Conservation (phyloP, 768 basidiomycete species). For the Hortiboletus flavorubellus region DNA sequence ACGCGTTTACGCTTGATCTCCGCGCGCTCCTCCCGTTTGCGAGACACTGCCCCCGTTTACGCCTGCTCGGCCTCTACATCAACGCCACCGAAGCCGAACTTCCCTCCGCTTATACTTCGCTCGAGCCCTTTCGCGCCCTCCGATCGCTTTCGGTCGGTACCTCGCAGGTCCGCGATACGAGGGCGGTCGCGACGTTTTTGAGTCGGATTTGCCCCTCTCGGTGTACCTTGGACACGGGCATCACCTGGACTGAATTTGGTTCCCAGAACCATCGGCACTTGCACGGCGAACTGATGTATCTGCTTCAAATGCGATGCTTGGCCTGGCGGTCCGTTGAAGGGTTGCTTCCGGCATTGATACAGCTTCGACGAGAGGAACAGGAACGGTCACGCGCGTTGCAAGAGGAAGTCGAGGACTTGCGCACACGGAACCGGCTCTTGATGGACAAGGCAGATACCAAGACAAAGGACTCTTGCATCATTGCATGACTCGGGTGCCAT, state of each 20-base stretch:
- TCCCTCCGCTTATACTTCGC: neutral
- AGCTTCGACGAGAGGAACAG: slow-evolving; percentile 43
- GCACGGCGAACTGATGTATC: neutral
- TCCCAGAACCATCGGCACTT: slow-evolving; percentile 11
- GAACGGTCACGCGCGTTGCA: slow-evolving; percentile 36
- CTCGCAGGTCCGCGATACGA: slow-evolving; percentile 42
- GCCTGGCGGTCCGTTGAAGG: slow-evolving; percentile 43
- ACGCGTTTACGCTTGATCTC: slow-evolving; percentile 33
- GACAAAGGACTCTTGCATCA: slow-evolving; percentile 28
- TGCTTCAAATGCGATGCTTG: slow-evolving; percentile 24
- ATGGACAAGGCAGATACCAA: slow-evolving; percentile 31
- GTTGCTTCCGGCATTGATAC: slow-evolving; percentile 43
- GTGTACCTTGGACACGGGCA: slow-evolving; percentile 43
- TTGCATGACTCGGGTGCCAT: slow-evolving; percentile 16
- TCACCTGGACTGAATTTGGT: slow-evolving; percentile 43
- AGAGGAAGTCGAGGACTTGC: slow-evolving; percentile 49
- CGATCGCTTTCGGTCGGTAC: slow-evolving; percentile 45
- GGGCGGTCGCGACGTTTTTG: slow-evolving; percentile 49
- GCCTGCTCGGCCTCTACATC: slow-evolving; percentile 36
- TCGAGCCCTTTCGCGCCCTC: slow-evolving; percentile 22
- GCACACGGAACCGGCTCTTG: slow-evolving; percentile 43
- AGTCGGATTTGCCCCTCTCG: slow-evolving; percentile 46
- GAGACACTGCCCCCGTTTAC: slow-evolving; percentile 36
- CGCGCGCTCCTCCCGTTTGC: slow-evolving; percentile 40
- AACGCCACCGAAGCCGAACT: slow-evolving; percentile 30